phyloP scores from a whole-genome alignment of 2,329 filamentous ascomycete species.

The Diplodia scrobiculata region DNA sequence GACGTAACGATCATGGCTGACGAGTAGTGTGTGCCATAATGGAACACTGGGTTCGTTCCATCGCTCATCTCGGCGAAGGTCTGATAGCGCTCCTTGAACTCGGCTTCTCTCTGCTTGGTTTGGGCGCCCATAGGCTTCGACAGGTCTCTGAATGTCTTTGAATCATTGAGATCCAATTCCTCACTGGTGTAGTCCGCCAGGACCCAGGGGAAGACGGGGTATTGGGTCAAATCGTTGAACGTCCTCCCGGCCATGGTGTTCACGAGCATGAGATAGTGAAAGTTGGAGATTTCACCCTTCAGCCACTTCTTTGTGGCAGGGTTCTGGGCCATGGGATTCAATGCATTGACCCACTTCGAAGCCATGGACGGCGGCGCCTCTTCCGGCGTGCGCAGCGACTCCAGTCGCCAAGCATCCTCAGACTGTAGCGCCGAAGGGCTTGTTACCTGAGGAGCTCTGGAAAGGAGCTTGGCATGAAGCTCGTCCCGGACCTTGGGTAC shows the following conservation, averaged over 20 bases:
- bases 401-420: conserved; percentile 89
- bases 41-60: conserved; percentile 73
- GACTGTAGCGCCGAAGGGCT: conserved; percentile 71
- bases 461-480: conserved; percentile 72
- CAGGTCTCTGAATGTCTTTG: conserved; percentile 82
- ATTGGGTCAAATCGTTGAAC: conserved; percentile 97
- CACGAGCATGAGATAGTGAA: conserved; percentile 97
- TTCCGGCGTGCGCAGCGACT: conserved; percentile 72
- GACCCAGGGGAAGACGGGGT: conserved; percentile 97
- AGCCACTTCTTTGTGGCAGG: conserved; percentile 88
- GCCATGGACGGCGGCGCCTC: conserved; percentile 70
- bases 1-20: conserved; percentile 99
- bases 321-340: conserved; percentile 78
- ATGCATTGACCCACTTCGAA: conserved; percentile 88
- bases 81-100: conserved; percentile 81
- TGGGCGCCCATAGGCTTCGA: conserved; percentile 97
- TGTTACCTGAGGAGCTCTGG: conserved; percentile 77
- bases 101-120: conserved; percentile 70
- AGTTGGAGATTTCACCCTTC: conserved; percentile 94
- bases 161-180: conserved; percentile 82
- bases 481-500: conserved; percentile 75
- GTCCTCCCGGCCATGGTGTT: conserved; percentile 97
- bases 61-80: conserved; percentile 91
- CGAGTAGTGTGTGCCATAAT: conserved; percentile 98
- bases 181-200: conserved; percentile 94